Percentiles rank a stretch among this genome's conserved stretches.
phyloP scores from a whole-genome alignment of 2,329 filamentous ascomycete species.

The Aspergillus intermedius region DNA sequence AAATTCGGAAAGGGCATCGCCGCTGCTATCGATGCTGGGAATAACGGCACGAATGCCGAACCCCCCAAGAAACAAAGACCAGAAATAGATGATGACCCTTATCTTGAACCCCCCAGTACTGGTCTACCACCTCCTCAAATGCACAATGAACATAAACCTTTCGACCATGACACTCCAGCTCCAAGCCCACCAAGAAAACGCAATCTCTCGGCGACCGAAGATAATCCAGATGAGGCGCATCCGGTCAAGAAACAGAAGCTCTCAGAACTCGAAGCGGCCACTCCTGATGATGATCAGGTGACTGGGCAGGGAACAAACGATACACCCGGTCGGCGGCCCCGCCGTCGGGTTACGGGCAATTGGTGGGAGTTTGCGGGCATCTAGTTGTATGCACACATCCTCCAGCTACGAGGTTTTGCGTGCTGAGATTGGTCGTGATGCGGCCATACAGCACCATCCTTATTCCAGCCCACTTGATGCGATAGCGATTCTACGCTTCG shows the following conservation, averaged over 20 bases:
- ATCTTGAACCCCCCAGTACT: too few species aligned
- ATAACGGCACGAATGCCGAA: background rate
- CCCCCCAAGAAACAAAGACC: background rate
- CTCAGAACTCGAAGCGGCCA: background rate
- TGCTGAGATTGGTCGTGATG: too few species aligned
- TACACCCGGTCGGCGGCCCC: constrained; percentile 15
- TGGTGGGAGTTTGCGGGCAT: too few species aligned
- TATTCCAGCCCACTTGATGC: too few species aligned
- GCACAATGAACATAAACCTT: too few species aligned
- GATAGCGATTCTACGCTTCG: too few species aligned
- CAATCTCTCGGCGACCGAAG: background rate
- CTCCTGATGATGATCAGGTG: background rate
- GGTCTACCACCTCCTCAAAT: too few species aligned
- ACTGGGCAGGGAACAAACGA: background rate
- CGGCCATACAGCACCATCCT: constrained; percentile 7
- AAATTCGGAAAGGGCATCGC: constrained; percentile 6
- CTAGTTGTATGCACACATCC: too few species aligned
- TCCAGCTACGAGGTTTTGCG: too few species aligned
- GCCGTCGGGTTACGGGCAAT: constrained; percentile 14
- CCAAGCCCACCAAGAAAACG: background rate
- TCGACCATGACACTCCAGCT: background rate
- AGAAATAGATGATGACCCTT: too few species aligned
- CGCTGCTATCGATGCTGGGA: too few species aligned
- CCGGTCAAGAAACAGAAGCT: background rate
- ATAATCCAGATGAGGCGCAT: background rate